phyloP scores from a whole-genome alignment of 2,329 filamentous ascomycete genomes.

The Clonostachys sp. region DNA sequence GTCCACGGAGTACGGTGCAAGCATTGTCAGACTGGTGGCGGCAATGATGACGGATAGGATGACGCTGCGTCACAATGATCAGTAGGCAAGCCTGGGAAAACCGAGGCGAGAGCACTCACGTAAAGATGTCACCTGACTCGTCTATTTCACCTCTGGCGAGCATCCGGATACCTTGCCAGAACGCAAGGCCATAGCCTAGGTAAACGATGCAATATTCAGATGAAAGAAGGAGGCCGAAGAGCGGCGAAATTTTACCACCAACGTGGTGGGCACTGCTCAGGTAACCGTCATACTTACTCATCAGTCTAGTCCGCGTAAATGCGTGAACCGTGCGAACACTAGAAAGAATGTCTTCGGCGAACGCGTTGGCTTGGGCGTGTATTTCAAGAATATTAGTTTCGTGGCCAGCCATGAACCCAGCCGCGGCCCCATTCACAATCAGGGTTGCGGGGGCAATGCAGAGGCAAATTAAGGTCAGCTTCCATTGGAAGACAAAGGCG shows the following conservation, averaged over 20 bases:
- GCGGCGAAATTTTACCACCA: constrained; percentile 29
- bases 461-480: constrained; percentile 23
- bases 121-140: constrained; percentile 3
- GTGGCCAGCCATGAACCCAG: constrained; percentile 13
- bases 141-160: constrained; percentile 26
- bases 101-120: background rate
- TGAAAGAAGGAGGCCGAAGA: constrained; percentile 31
- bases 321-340: constrained; percentile 35
- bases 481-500: constrained; percentile 25
- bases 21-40: constrained; percentile 23
- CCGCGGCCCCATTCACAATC: constrained; percentile 8
- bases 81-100: background rate
- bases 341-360: constrained; percentile 27
- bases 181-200: constrained; percentile 33
- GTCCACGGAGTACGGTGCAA: constrained; percentile 29
- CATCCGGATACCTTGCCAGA: constrained; percentile 38
- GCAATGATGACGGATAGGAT: constrained; percentile 31
- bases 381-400: constrained; percentile 14
- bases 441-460: constrained; percentile 6
- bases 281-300: constrained; percentile 29
- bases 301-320: constrained; percentile 30
- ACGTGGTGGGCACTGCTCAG: constrained; percentile 25
- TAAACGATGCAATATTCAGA: constrained; percentile 34
- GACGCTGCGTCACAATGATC: constrained; percentile 15
- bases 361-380: constrained; percentile 14